phyloP scores from a whole-genome alignment of 2,329 filamentous ascomycete genomes.

The Diatrype stigma region DNA sequence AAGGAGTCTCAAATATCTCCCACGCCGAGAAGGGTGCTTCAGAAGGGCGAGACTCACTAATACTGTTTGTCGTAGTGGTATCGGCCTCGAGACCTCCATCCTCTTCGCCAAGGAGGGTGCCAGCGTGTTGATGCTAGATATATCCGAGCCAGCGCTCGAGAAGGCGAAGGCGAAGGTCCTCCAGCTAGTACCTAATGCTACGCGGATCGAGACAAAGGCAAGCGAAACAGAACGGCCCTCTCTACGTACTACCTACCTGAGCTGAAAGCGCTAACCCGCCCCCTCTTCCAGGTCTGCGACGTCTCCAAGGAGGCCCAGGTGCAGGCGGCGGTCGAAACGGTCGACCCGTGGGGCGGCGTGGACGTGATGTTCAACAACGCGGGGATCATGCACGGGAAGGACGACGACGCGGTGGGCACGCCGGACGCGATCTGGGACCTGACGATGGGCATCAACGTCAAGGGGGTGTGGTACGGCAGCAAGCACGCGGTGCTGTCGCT shows the following conservation, averaged over 20 bases:
- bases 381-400: slow-evolving; percentile 88
- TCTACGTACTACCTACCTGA: background rate
- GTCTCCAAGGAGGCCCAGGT: slow-evolving; percentile 83
- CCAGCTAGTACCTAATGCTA: slow-evolving; percentile 60
- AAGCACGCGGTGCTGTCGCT: slow-evolving; percentile 86
- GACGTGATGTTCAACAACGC: slow-evolving; percentile 98
- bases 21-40: background rate
- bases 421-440: slow-evolving; percentile 91
- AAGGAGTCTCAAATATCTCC: background rate
- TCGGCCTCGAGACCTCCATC: slow-evolving; percentile 87
- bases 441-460: slow-evolving; percentile 92
- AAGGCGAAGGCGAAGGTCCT: slow-evolving; percentile 73
- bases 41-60: slow-evolving; percentile 6
- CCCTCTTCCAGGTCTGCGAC: slow-evolving; percentile 52
- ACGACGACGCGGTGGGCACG: slow-evolving; percentile 76
- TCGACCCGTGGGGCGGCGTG: slow-evolving; percentile 81
- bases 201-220: slow-evolving; percentile 57
- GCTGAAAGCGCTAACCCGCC: slow-evolving; percentile 10
- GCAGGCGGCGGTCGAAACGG: slow-evolving; percentile 64
- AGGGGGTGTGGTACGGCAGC: slow-evolving; percentile 95
- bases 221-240: slow-evolving; percentile 10
- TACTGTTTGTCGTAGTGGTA: slow-evolving; percentile 62
- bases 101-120: slow-evolving; percentile 88
- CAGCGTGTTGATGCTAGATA: slow-evolving; percentile 79
- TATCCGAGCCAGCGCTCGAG: slow-evolving; percentile 72